phyloP scores from a whole-genome alignment of 1,139 yeast species.

The Blastobotrys indianensis region DNA sequence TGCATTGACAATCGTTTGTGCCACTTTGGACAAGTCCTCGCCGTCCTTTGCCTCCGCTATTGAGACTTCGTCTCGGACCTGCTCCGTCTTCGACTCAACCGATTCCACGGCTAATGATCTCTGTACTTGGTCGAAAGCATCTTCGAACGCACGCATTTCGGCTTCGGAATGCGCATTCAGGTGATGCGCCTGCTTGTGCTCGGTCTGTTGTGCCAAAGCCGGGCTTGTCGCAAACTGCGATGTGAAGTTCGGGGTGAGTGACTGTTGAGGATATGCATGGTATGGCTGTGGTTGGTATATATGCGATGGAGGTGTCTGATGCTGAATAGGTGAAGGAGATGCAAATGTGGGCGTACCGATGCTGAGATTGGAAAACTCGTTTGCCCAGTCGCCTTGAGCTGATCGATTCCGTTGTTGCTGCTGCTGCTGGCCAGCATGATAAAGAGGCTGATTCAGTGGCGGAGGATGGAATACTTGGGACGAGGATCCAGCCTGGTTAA shows the following conservation, averaged over 20 bases:
- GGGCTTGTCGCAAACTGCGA: conserved; percentile 17
- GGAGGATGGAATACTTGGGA: conserved; percentile 1
- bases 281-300: conserved; percentile 10
- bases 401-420: not conserved
- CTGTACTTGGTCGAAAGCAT: conserved; percentile 28
- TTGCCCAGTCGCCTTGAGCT: conserved; percentile 13
- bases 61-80: conserved; percentile 6
- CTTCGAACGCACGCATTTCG: conserved; percentile 24
- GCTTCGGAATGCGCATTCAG: conserved; percentile 14
- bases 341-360: not conserved
- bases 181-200: conserved; percentile 25
- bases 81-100: conserved; percentile 5
- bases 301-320: not conserved
- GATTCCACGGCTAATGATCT: conserved; percentile 10
- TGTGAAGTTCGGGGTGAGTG: conserved; percentile 12
- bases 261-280: conserved; percentile 8
- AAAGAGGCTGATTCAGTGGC: conserved; percentile 7
- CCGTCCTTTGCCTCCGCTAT: conserved; percentile 13
- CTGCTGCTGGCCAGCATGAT: too few species aligned
- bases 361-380: conserved; percentile 16
- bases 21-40: conserved; percentile 31
- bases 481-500: conserved; percentile 6
- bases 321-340: too few species aligned
- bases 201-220: conserved; percentile 19
- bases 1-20: conserved; percentile 28